These are phyloP conservation scores for Stellera chamaejasme DNA, from an alignment of 345 rosid genomes.

Conservation along the genomic window DNA sequence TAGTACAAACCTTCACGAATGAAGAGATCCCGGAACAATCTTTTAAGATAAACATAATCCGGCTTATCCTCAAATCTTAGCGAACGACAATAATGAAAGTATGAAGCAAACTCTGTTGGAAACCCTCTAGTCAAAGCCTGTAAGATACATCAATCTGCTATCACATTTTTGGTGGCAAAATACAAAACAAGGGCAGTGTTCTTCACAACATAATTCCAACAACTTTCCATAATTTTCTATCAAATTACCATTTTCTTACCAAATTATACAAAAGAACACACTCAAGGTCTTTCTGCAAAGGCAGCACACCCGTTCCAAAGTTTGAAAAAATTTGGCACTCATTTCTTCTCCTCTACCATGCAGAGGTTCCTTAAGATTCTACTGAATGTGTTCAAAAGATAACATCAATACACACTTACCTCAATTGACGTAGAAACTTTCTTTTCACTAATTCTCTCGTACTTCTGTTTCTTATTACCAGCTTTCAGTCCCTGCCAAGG, in stretches of 20 bases:
- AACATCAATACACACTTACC: constrained; percentile 19
- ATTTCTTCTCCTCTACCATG: no score
- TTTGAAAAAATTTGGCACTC: no score
- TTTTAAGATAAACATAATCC: constrained; percentile 86
- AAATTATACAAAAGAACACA: constrained; percentile 25
- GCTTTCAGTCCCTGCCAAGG: constrained; percentile 99
- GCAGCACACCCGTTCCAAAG: no score
- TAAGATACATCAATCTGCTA: constrained; percentile 19
- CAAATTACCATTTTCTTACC: constrained; percentile 41
- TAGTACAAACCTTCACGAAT: constrained; percentile 71
- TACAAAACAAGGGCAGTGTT: constrained; percentile 15
- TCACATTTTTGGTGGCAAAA: constrained; percentile 8
- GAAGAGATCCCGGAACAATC: constrained; percentile 90
- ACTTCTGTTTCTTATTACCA: constrained; percentile 96
- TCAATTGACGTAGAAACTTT: constrained; percentile 86
- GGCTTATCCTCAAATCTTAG: constrained; percentile 94
- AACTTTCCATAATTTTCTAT: no score
- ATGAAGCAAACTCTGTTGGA: constrained; percentile 95
- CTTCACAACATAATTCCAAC: constrained; percentile 27
- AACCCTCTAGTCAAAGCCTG: constrained; percentile 90
- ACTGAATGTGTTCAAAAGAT: no score
- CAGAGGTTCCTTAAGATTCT: no score
- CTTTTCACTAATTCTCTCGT: constrained; percentile 96
- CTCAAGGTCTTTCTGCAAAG: no score
- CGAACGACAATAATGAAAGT: constrained; percentile 93